phyloP scores from a whole-genome alignment of 305 asterid species.

The Petunia hybrid region DNA sequence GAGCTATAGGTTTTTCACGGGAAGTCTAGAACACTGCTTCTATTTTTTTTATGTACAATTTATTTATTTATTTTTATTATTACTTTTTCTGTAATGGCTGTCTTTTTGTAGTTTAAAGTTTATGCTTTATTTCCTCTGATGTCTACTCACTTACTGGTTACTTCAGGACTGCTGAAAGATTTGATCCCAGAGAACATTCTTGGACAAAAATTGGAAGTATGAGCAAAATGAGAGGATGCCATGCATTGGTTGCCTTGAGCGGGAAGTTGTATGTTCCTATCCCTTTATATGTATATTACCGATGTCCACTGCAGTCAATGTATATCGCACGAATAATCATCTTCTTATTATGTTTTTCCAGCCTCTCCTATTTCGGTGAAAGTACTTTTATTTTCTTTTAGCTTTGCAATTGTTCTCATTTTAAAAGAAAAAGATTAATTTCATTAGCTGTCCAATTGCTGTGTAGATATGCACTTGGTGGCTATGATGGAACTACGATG shows the following conservation, averaged over 20 bases:
- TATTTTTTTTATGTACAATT: neutral
- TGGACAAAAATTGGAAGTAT: constrained; percentile 67
- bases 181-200: constrained; percentile 84
- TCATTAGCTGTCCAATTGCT: constrained; percentile 26
- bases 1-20: constrained; percentile 21
- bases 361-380: neutral
- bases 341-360: constrained; percentile 14
- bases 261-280: constrained; percentile 67
- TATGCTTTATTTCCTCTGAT: neutral
- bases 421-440: neutral
- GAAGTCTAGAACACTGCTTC: neutral
- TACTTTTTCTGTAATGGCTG: constrained; percentile 5
- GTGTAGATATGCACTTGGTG: constrained; percentile 78
- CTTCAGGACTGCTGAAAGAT: constrained; percentile 80
- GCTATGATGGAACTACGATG: constrained; percentile 63
- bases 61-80: neutral
- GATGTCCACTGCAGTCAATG: constrained; percentile 9
- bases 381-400: neutral
- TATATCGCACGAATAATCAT: neutral
- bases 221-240: constrained; percentile 69
- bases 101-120: neutral
- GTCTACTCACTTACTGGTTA: constrained; percentile 13
- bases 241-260: constrained; percentile 63
- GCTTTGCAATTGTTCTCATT: neutral
- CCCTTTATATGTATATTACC: neutral